phyloP scores from a whole-genome alignment of 2,329 filamentous ascomycete genomes.

The Fusarium austroafricanum region DNA sequence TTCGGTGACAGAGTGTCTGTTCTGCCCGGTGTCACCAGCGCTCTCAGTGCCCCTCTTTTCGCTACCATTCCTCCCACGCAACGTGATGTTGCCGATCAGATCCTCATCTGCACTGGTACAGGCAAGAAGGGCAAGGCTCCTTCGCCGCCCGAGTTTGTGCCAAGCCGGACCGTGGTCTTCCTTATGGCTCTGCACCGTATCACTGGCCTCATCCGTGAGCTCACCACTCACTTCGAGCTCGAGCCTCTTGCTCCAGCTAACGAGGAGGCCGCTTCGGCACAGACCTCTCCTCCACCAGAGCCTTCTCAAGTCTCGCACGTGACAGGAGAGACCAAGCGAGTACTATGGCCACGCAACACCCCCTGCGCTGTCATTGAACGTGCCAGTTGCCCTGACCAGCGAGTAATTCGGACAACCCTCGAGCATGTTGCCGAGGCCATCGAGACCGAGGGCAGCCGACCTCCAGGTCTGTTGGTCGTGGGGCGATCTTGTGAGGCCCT shows the following conservation, averaged over 20 bases:
- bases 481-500: constrained; percentile 86
- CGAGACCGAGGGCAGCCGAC: constrained; percentile 87
- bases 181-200: constrained; percentile 95
- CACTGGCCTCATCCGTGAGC: constrained; percentile 74
- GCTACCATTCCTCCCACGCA: constrained; percentile 90
- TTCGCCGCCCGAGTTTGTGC: constrained; percentile 81
- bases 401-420: constrained; percentile 89
- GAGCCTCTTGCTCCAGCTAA: constrained; percentile 41
- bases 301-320: background rate
- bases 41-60: constrained; percentile 87
- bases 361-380: constrained; percentile 94
- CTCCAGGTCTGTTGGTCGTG: constrained; percentile 88
- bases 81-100: constrained; percentile 88
- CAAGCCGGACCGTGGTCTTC: constrained; percentile 87
- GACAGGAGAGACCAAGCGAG: constrained; percentile 44
- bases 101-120: constrained; percentile 96
- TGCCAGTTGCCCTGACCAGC: constrained; percentile 92
- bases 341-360: constrained; percentile 78
- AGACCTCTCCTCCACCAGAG: constrained; percentile 28
- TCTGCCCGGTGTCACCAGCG: constrained; percentile 90
- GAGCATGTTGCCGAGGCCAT: constrained; percentile 83
- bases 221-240: constrained; percentile 64
- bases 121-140: constrained; percentile 89
- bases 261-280: constrained; percentile 32
- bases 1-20: constrained; percentile 74